A percentile compares a stretch with the other conserved stretches of the same genome.
Conservation (phyloP, 345 rosid species). For the Abelmoschus esculentus region DNA sequence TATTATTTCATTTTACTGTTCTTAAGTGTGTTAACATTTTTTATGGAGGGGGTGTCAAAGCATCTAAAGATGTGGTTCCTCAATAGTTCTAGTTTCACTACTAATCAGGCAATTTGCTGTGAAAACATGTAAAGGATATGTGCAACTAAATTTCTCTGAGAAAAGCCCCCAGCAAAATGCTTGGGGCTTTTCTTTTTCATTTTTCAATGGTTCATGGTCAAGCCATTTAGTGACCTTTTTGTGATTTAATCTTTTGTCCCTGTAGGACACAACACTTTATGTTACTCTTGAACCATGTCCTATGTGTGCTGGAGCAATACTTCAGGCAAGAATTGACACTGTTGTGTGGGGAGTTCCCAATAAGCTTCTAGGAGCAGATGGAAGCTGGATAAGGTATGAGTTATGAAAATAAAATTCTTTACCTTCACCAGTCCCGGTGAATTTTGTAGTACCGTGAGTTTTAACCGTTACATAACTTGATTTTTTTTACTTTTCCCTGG, state of each 20-base stretch:
- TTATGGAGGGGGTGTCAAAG: background rate
- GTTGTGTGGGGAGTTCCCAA: conserved; percentile 99
- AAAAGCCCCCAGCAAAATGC: background rate
- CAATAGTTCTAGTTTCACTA: background rate
- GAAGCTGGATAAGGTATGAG: conserved; percentile 88
- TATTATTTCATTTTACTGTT: conserved; percentile 24
- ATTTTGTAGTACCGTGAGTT: background rate
- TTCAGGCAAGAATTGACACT: conserved; percentile 81
- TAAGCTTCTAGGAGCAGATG: conserved; percentile 97
- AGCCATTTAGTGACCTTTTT: background rate
- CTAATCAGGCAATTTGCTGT: background rate
- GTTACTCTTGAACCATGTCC: conserved; percentile 96
- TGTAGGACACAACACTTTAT: conserved; percentile 74
- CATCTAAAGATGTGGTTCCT: background rate
- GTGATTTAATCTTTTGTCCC: conserved; percentile 1
- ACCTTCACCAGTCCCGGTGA: background rate
- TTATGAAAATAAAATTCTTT: conserved; percentile 1
- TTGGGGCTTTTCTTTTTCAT: background rate
- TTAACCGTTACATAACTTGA: background rate
- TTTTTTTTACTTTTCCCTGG: background rate
- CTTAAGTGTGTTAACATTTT: background rate
- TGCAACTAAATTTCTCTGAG: background rate
- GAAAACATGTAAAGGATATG: background rate
- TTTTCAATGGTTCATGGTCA: background rate
- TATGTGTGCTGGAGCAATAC: conserved; percentile 99